Evolutionary conservation across 768 basidiomycete species (phyloP), one percentile per base, ranked within the genome.

Genomic region (Tulasnella sp.): DNA sequence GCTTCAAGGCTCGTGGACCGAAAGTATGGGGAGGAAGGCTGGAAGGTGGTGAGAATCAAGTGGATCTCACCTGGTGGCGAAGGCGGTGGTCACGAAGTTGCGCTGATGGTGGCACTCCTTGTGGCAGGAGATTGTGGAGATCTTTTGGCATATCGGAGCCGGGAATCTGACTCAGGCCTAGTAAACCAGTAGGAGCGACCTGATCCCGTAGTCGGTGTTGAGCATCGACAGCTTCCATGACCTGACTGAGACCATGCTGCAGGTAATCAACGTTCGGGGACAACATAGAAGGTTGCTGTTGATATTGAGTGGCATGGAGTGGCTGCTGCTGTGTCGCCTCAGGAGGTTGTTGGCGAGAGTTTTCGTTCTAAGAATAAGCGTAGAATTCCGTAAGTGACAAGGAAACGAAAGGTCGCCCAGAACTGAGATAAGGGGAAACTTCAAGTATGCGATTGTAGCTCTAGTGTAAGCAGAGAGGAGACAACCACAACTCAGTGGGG

Each of bases 21-120:
- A n/a, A 26, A 11, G n/a, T n/a, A n/a, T n/a, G 38, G 4, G 29
- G 10, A 5, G 43, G 27, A 13, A 4, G 3, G 4, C 4, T 1
- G 27, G 15, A 17, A 15, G 23, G 17, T 44, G 9, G 29, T 11
- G 7, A 55, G 26, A n/a, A 27, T n/a, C n/a, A n/a, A n/a, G n/a
- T n/a, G n/a, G n/a, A 48, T 19, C 45, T 45, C 44, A 56, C 55
- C 42, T 56, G 42, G n/a, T n/a, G n/a, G n/a, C n/a, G n/a, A n/a
- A n/a, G n/a, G n/a, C n/a, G n/a, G n/a, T n/a, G n/a, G 23, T 5
- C 24, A 19, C 21, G 17, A 19, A 56, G n/a, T 10, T 56, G 55
- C 9, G 55, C 2, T 47, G 55, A 42, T 11, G 44, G 34, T 15
- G 34, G 34, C 34, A 5, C 42, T 44, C 44, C 41, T 11, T 42